Evolutionary conservation across 805 yeast species (phyloP), one percentile per base, ranked within the genome.

Genomic region (Naumovozyma dairenensis): DNA sequence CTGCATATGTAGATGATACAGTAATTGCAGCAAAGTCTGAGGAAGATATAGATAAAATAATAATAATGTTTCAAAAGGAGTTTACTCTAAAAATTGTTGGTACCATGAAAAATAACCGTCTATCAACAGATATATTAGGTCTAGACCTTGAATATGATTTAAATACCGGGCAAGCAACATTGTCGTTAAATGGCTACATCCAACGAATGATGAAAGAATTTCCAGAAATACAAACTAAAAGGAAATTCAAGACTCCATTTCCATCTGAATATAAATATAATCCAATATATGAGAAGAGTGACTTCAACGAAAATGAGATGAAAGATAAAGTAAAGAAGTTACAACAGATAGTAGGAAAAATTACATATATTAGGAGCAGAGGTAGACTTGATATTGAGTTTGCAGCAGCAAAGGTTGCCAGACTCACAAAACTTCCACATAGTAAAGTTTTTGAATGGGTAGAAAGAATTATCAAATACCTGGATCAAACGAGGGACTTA

Each of bases 1-100:
- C 40, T 4, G 38, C 27, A 10, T 35, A 40, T 29, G 44, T 40
- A 2, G 42, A 38, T 35, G 44, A 40, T 25, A 29, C 34, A 15
- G 21, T 40, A 4, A 33, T 35, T 19, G 44, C 42, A 6, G 38
- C 38, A 7, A 24, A 27, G 5, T 15, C 13, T 21, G 35, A 38
- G 14, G 15, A 28, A 15, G 24, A 13, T 14, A n/a, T 40, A 13
- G 36, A 35, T 25, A 19, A 32, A 4, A 14, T 38, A 5, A 15
- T 38, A 6, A 27, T 24, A 4, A 26, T 10, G 14, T 13, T 37
- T 3, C n/a, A 28, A 22, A 16, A 26, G 3, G 24, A 24, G 12
- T 40, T 32, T 25, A 27, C 25, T 10, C 24, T 40, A 15, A 34
- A 40, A 33, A 16, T 28, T 5, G 21, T 29, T 17, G 41, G 41